Evolutionary conservation across 495 filamentous ascomycete species (phyloP), one percentile per base, ranked within the genome.

Genomic region (Penicillium tannophilum): DNA sequence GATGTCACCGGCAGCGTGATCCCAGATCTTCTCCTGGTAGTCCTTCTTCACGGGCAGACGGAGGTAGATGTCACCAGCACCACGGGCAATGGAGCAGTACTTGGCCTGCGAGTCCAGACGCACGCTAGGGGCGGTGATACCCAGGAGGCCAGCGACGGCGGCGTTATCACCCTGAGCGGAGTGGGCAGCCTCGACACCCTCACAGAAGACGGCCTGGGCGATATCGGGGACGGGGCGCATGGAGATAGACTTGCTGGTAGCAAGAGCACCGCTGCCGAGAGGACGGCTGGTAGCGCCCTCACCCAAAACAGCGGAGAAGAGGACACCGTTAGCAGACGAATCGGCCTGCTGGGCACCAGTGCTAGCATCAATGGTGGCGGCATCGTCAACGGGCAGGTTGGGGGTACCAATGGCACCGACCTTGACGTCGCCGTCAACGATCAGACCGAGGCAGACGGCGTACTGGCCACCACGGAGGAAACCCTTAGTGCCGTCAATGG

Each of bases 1-100:
- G 52, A 99, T 73, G 59, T 95, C 92, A 35, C 94, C 94, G n/a
- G 91, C 93, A 31, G 93, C 95, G 75, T 99, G 94, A 71, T 99
- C 94, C 94, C 94, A 99, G 62, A 99, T 98, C 82, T 99, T 99
- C 82, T 99, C 94, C 76, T 96, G 86, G 74, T 98, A 99, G 24
- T 87, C 86, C 67, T 86, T 87, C 64, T 82, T 87, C 12, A 88
- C 86, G 17, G 95, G 94, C 30, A 99, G 76, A 51, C 94, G 82
- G 63, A 98, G 78, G 72, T 98, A 98, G 62, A 99, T 86, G 66
- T 99, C 95, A 44, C 92, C 94, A 7, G 93, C 92, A 24, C 94
- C 94, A 59, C 94, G 80, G n/a, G 95, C 93, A 69, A 99, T 93
- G 3, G 89, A 92, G 46, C 87, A 93, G 70, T 99, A 99, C 73